Evolutionary conservation across 108 stramenopile species (phyloP).

Genomic region (Schizochytrium sp.): DNA sequence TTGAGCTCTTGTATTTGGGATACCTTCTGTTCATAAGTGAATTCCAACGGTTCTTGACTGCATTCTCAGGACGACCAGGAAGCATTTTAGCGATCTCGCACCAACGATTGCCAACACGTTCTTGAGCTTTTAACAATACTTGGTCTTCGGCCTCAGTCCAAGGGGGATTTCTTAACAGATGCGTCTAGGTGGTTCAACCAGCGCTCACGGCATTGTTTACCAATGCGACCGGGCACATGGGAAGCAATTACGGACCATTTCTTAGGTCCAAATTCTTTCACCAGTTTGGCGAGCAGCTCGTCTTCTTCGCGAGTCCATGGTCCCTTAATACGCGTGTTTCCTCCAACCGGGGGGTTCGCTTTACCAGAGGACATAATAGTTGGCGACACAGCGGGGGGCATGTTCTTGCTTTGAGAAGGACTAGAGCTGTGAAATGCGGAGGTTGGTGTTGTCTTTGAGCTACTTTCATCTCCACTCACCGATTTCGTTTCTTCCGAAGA

Average conservation of each 20-base stretch:
- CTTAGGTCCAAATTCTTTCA: slow-evolving; percentile 61
- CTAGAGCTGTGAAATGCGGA: neutral
- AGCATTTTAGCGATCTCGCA: slow-evolving; percentile 79
- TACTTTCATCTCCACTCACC: neutral
- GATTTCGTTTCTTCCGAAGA: neutral
- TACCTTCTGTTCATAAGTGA: slow-evolving; percentile 81
- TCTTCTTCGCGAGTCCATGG: slow-evolving; percentile 66
- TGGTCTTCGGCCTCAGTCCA: slow-evolving; percentile 67
- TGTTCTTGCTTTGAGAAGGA: neutral
- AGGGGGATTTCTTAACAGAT: slow-evolving; percentile 62
- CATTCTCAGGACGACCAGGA: slow-evolving; percentile 79
- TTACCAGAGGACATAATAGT: neutral
- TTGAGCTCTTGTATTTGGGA: neutral
- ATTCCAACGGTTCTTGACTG: slow-evolving; percentile 79
- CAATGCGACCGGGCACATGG: slow-evolving; percentile 63
- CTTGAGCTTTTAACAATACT: neutral
- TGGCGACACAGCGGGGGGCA: neutral
- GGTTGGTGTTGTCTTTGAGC: neutral
- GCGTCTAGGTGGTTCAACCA: slow-evolving; percentile 69
- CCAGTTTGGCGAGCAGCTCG: slow-evolving; percentile 58
- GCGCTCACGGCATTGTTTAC: slow-evolving; percentile 68
- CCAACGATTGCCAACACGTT: slow-evolving; percentile 75
- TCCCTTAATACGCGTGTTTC: slow-evolving; percentile 62
- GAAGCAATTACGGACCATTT: slow-evolving; percentile 64
- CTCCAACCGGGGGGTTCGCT: slow-evolving; percentile 21